Base-by-base conservation (phyloP, 208 protist genomes). In the Trichomonas vaginalis region DNA sequence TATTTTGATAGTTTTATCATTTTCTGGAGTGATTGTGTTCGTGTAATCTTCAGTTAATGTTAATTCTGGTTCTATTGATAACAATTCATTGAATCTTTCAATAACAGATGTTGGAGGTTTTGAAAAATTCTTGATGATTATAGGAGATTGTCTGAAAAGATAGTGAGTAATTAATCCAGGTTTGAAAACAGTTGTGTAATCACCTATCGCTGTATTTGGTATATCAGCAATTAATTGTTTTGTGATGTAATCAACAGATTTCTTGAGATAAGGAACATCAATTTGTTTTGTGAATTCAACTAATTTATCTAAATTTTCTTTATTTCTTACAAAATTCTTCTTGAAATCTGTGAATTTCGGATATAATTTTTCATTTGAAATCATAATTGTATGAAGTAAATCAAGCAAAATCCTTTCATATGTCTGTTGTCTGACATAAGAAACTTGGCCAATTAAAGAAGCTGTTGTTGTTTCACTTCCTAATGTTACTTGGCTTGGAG, bases 81-180 rank as follows among this genome's bases (percentile, higher is more conserved):
- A 49, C 3, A 92, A 21, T 92, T 92, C 86, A 92, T 92, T 92
- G n/a, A 92, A 92, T 92, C 86, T 48, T 51, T 92, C 86, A 39
- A 92, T 14, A 39, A 92, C 86, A 56, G 45, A 4, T 49, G 42
- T 4, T 39, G 40, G 35, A 39, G 45, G 86, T 17, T 92, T 35
- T 39, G 86, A 9, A 56, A 92, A 51, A 39, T 92, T 92, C 45
- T 92, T 92, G 2, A 92, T 39, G 17, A 92, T 92, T 15, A 92
- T n/a, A 39, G 86, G 45, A 56, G 48, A 51, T 51, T 51, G 40
- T 35, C 37, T 14, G 17, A 92, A 51, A 37, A 92, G 48, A 15
- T 42, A 1, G 27, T n/a, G 6, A 39, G 45, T 51, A n/a, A 92
- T 51, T 39, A 92, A 51, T 37, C 86, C 86, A 51, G 86, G 86